Percentiles rank a stretch among this genome's conserved stretches.
Conservation (phyloP, 495 filamentous ascomycete genomes). For the Neurospora tetraspora region DNA sequence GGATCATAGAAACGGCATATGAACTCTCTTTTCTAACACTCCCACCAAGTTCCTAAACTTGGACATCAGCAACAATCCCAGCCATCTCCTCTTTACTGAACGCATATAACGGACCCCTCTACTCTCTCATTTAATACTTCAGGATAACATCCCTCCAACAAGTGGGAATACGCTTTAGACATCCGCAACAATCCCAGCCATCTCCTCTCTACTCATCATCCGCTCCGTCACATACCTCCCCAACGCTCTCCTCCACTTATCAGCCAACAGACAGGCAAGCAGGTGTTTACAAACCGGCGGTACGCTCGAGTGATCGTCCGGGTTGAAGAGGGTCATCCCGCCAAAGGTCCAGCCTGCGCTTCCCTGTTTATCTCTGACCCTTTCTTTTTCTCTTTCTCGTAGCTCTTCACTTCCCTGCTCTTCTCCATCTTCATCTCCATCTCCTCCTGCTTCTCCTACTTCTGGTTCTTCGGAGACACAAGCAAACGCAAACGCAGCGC, state of each 20-base stretch:
- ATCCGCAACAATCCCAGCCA: conserved; percentile 69
- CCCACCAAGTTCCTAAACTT: background rate
- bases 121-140: too few relatives aligned
- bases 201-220: conserved; percentile 49
- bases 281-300: conserved; percentile 78
- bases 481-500: conserved; percentile 68
- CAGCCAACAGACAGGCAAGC: conserved; percentile 71
- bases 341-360: conserved; percentile 28
- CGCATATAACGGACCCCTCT: too few relatives aligned
- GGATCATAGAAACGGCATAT: background rate
- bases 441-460: background rate
- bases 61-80: conserved; percentile 37
- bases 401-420: background rate
- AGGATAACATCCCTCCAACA: too few relatives aligned
- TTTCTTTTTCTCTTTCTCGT: background rate
- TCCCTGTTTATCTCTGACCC: background rate
- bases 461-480: conserved; percentile 39
- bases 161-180: too few relatives aligned
- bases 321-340: conserved; percentile 23
- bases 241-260: conserved; percentile 50
- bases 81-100: conserved; percentile 62
- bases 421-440: background rate
- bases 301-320: conserved; percentile 8
- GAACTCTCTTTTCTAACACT: too few relatives aligned
- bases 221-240: conserved; percentile 43